phyloP scores from a whole-genome alignment of 2,329 filamentous ascomycete genomes.

The Aspergillus sp. region DNA sequence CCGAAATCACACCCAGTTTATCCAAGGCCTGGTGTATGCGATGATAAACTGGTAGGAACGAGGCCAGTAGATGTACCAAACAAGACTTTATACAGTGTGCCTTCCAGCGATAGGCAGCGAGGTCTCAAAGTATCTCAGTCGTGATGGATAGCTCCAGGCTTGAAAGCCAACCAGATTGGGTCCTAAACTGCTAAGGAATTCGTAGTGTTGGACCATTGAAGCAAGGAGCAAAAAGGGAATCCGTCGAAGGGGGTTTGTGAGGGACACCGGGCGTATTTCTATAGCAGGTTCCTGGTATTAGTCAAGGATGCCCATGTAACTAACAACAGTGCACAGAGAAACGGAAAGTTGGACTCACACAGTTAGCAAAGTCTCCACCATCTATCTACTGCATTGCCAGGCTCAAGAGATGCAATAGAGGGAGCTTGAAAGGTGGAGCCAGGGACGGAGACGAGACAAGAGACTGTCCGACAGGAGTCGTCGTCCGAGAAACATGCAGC shows the following conservation, averaged over 20 bases:
- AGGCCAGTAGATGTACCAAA: not conserved
- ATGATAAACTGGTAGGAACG: not conserved
- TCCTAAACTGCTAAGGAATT: not conserved
- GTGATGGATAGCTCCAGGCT: slow-evolving; percentile 8
- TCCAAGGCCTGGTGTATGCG: not conserved
- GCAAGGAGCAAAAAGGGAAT: slow-evolving; percentile 17
- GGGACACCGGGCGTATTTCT: slow-evolving; percentile 18
- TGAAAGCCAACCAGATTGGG: slow-evolving; percentile 3
- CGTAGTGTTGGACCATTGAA: slow-evolving; percentile 14
- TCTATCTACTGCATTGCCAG: slow-evolving; percentile 25
- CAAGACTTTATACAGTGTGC: not conserved
- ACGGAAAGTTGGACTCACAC: slow-evolving; percentile 29
- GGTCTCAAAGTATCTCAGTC: not conserved
- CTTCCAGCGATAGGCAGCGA: not conserved
- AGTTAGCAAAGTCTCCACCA: slow-evolving; percentile 24
- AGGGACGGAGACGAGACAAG: slow-evolving; percentile 25
- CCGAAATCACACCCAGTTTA: not conserved
- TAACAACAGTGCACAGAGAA: slow-evolving; percentile 5
- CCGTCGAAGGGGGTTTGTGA: slow-evolving; percentile 10
- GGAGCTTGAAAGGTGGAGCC: slow-evolving; percentile 22
- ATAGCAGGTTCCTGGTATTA: slow-evolving; percentile 7
- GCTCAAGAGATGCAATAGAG: slow-evolving; percentile 11
- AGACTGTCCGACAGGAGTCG: slow-evolving; percentile 29
- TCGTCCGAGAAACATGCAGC: slow-evolving; percentile 39
- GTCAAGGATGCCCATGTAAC: slow-evolving; percentile 7